These are phyloP conservation scores for Aspergillus pseudoglaucus DNA, from an alignment of 2,329 filamentous ascomycete genomes.

Conservation along the genomic window DNA sequence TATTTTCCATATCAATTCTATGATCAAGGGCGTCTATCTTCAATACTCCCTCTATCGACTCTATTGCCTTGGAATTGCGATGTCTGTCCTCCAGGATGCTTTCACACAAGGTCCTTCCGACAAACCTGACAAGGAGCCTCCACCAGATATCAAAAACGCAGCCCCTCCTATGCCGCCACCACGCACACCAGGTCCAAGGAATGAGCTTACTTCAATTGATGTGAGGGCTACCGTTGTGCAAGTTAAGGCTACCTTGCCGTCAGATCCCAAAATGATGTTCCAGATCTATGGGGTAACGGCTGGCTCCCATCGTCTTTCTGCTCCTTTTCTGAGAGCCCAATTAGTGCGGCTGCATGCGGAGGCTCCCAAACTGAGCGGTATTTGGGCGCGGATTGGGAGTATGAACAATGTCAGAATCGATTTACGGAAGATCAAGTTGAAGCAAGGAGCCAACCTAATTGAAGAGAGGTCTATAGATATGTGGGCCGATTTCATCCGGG, in stretches of 20 bases:
- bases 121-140: slow-evolving; percentile 3
- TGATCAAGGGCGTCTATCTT: slow-evolving; percentile 69
- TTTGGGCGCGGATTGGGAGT: slow-evolving; percentile 82
- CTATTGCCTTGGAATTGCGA: slow-evolving; percentile 79
- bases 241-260: slow-evolving; percentile 79
- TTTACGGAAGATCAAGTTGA: slow-evolving; percentile 67
- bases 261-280: slow-evolving; percentile 85
- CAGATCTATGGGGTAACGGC: slow-evolving; percentile 78
- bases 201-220: slow-evolving; percentile 73
- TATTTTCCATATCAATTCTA: slow-evolving; percentile 78
- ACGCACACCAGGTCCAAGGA: slow-evolving; percentile 20
- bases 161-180: slow-evolving; percentile 20
- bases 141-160: slow-evolving; percentile 9
- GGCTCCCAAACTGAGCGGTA: slow-evolving; percentile 70
- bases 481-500: slow-evolving; percentile 73
- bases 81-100: slow-evolving; percentile 65
- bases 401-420: slow-evolving; percentile 77
- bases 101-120: slow-evolving; percentile 41
- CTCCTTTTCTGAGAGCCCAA: slow-evolving; percentile 71
- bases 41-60: slow-evolving; percentile 93
- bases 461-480: slow-evolving; percentile 81
- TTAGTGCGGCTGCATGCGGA: slow-evolving; percentile 81
- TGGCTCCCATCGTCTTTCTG: slow-evolving; percentile 79
- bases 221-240: slow-evolving; percentile 76
- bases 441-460: slow-evolving; percentile 54